These are phyloP conservation scores for Geotrichum citri-aurantii DNA, from an alignment of 1,139 yeast genomes.

Conservation along the genomic window DNA sequence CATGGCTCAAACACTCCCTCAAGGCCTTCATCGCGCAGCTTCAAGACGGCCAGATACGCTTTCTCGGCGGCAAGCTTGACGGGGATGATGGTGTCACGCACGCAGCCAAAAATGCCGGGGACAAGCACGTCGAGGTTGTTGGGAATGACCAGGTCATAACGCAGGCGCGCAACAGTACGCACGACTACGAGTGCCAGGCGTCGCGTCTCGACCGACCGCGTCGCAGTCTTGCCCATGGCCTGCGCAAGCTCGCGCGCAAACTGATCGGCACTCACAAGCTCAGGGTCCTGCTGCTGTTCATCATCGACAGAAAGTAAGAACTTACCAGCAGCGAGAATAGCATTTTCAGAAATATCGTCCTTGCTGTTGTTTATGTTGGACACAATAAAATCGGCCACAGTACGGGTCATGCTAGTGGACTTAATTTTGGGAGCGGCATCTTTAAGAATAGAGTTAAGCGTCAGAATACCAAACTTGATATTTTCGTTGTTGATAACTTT, in stretches of 20 bases:
- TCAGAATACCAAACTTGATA: slow-evolving; percentile 59
- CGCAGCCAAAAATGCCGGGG: slow-evolving; percentile 73
- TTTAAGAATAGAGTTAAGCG: slow-evolving; percentile 73
- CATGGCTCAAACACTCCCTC: slow-evolving; percentile 54
- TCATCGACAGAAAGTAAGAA: slow-evolving; percentile 42
- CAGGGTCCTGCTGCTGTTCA: slow-evolving; percentile 21
- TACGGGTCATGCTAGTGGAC: slow-evolving; percentile 45
- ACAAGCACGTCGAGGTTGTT: slow-evolving; percentile 55
- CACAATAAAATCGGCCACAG: slow-evolving; percentile 46
- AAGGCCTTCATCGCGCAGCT: slow-evolving; percentile 66
- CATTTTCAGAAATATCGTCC: slow-evolving; percentile 67
- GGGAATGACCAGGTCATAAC: slow-evolving; percentile 45
- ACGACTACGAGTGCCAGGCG: slow-evolving; percentile 71
- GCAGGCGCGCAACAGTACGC: slow-evolving; percentile 66
- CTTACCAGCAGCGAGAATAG: slow-evolving; percentile 81
- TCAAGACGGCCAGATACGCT: slow-evolving; percentile 70
- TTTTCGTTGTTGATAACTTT: slow-evolving; percentile 51
- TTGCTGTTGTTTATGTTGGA: slow-evolving; percentile 44
- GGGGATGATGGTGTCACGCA: slow-evolving; percentile 82
- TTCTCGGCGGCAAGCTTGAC: slow-evolving; percentile 93
- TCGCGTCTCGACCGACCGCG: slow-evolving; percentile 71
- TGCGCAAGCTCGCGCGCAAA: slow-evolving; percentile 49
- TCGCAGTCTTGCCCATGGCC: slow-evolving; percentile 47
- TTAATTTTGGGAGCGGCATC: slow-evolving; percentile 65
- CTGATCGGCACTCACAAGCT: slow-evolving; percentile 24